Evolutionary conservation across 768 basidiomycete genomes (phyloP).

Genomic region (Amanita rubescens): DNA sequence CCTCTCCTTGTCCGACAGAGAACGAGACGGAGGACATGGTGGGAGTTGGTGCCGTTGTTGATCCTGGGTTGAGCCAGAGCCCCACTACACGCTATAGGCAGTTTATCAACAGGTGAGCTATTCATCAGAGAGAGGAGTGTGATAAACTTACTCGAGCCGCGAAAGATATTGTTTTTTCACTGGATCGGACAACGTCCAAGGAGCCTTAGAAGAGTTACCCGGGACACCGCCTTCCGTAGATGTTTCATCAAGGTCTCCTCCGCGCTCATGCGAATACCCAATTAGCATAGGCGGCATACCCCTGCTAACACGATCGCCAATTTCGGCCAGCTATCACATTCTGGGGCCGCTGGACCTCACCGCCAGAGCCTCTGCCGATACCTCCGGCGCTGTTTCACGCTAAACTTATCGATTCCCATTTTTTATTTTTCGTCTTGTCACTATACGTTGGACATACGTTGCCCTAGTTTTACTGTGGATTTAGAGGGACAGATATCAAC

Average conservation of each 20-base stretch:
- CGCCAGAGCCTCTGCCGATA: not conserved
- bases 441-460: not conserved
- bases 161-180: conserved; percentile 78
- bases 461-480: not conserved
- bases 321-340: conserved; percentile 9
- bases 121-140: not conserved
- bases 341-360: conserved; percentile 7
- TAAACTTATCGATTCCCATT: not conserved
- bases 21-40: conserved; percentile 11
- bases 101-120: conserved; percentile 54
- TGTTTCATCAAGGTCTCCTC: conserved; percentile 31
- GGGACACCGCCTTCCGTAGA: conserved; percentile 46
- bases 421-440: not conserved
- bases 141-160: not conserved
- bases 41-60: conserved; percentile 8
- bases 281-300: conserved; percentile 5
- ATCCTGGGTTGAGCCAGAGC: conserved; percentile 14
- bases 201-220: conserved; percentile 15
- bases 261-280: conserved; percentile 16
- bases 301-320: conserved; percentile 19
- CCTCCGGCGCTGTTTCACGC: not conserved
- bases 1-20: conserved; percentile 29
- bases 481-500: not conserved
- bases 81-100: conserved; percentile 46
- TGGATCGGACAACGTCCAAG: conserved; percentile 32